Evolutionary conservation across 164 flowering plant species (phyloP), one percentile per base, ranked within the genome.

Genomic region (Sextonia rubra): DNA sequence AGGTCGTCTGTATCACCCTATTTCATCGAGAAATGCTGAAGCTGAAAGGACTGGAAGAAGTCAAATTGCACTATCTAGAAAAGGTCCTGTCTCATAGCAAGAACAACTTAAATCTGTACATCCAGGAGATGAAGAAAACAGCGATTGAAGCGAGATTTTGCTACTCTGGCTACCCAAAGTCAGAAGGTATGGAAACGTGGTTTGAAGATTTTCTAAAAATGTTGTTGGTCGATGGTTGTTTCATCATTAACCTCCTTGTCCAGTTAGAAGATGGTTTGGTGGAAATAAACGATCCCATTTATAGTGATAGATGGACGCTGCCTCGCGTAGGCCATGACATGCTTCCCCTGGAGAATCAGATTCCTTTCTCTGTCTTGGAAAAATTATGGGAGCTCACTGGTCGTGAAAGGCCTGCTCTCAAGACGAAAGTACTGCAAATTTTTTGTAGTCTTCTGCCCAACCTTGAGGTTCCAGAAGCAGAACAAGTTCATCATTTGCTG

Each of bases 81-180:
- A 48, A 58, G 8, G 17, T 60, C 64, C 15, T 70, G 25, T n/a
- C 25, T 15, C 48, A 29, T 3, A 60, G 37, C 49, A 12, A 11
- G 1, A 17, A 30, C 48, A 5, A 26, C 12, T 20, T 70, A 15
- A 6, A 29, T 1, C 9, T 11, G 4, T 32, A 1, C 15, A 17
- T 15, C 64, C 17, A 25, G 4, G 63, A 24, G 68, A 66, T 18
- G 15, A 17, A 37, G 66, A 7, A 20, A 0, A 8, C 32, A 65
- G 29, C 64, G 29, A 12, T 79, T 4, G 74, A 12, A 23, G 80
- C 81, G 15, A 82, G 86, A 0, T 72, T 72, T 17, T 84, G 89
- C 68, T 89, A 88, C 24, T 84, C 85, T 47, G 91, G 3, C 30
- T 71, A 0, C 70, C 83, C 8, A 2, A n/a, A 18, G 73, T 82